Base-by-base conservation (phyloP, 768 basidiomycete genomes). In the Kwoniella sp. region DNA sequence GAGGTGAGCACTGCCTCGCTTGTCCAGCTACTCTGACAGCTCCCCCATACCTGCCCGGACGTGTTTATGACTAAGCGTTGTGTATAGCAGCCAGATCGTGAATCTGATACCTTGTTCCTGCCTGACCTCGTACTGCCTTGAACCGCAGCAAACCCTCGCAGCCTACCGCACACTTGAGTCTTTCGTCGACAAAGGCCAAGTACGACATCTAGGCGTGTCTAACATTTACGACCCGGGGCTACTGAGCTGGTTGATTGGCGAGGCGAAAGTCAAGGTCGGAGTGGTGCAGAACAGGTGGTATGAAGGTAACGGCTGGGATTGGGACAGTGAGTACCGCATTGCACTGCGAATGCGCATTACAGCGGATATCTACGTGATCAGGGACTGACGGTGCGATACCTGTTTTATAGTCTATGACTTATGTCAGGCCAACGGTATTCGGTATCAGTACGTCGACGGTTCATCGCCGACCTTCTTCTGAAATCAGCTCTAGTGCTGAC, bases 251-350 rank as follows among this genome's bases (percentile, higher is more conserved):
- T 78, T 91, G 50, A 84, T 83, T 38, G 81, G 83, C 82, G 85
- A 69, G 82, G 87, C 59, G 84, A 85, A 65, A 53, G 78, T 81
- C 31, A 74, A 75, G 53, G 85, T 90, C 4, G 85, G 90, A 62
- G 86, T 91, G 30, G 89, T 93, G 17, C 91, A 77, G 61, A 79
- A 75, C 58, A 82, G 91, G 55, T 94, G 91, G 91, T 89, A 87
- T 71, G 87, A 91, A 76, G 87, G 86, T 4, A 93, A 92, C 65
- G 83, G 81, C 4, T 93, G 90, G 89, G 90, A 92, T 73, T 82
- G 81, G 58, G 83, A 84, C 0, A 67, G 75, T 73, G 37, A 67
- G 77, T 68, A 1, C 22, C 1, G 2, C n/a, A n/a, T n/a, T n/a
- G n/a, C n/a, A n/a, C n/a, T 31, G 5, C 37, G 29, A 38, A 25